Evolutionary conservation across 108 stramenopile species (phyloP).

Genomic region (Conticribra weissflogii): DNA sequence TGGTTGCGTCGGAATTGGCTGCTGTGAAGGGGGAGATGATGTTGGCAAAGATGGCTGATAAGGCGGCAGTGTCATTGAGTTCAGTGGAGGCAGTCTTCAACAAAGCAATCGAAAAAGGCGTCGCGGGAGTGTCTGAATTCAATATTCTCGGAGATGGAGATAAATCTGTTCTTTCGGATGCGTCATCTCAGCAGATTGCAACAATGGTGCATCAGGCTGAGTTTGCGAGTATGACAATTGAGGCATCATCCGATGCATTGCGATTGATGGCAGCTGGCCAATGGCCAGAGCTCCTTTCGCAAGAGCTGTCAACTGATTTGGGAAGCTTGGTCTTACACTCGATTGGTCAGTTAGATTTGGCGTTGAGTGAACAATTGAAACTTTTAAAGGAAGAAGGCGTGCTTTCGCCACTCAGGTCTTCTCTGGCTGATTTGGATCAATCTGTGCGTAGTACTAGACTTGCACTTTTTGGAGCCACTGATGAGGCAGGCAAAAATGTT

Average conservation of each 20-base stretch:
- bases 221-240: conserved; percentile 66
- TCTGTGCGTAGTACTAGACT: conserved; percentile 59
- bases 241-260: conserved; percentile 63
- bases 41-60: conserved; percentile 74
- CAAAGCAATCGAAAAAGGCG: conserved; percentile 49
- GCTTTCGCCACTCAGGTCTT: conserved; percentile 74
- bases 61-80: conserved; percentile 66
- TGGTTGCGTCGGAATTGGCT: conserved; percentile 68
- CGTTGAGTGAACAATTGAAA: conserved; percentile 69
- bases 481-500: conserved; percentile 58
- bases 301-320: conserved; percentile 71
- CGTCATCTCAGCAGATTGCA: conserved; percentile 66
- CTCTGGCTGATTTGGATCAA: conserved; percentile 71
- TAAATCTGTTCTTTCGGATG: conserved; percentile 46
- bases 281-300: conserved; percentile 80
- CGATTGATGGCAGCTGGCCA: conserved; percentile 80
- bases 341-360: conserved; percentile 64
- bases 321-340: conserved; percentile 72
- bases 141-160: conserved; percentile 48
- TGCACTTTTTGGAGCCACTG: conserved; percentile 62
- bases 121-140: conserved; percentile 45
- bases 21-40: conserved; percentile 83
- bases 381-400: conserved; percentile 82
- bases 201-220: conserved; percentile 76
- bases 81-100: conserved; percentile 65